phyloP scores from a whole-genome alignment of 2,329 filamentous ascomycete species.

The Pestalotiopsis sp. region DNA sequence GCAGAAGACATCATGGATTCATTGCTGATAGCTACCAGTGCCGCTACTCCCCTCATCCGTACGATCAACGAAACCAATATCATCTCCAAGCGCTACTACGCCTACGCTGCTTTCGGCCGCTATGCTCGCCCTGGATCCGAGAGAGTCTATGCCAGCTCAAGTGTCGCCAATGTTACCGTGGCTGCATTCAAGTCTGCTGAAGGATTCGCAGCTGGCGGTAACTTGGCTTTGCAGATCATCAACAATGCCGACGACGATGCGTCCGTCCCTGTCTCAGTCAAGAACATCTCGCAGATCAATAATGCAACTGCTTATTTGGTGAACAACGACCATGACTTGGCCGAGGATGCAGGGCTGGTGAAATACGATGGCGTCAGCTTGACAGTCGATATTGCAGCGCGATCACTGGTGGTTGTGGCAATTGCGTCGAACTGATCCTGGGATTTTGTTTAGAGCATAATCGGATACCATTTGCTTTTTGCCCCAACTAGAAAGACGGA shows the following conservation, averaged over 20 bases:
- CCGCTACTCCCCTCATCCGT: slow-evolving; percentile 3
- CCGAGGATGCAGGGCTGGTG: background rate
- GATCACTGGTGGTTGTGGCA: background rate
- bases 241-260: slow-evolving; percentile 4
- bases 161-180: background rate
- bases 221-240: slow-evolving; percentile 6
- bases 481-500: background rate
- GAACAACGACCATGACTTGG: slow-evolving; percentile 5
- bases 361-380: background rate
- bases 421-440: background rate
- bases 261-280: background rate
- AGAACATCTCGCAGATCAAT: background rate
- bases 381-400: background rate
- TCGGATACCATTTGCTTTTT: background rate
- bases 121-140: slow-evolving; percentile 5
- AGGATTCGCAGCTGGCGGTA: slow-evolving; percentile 1
- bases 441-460: background rate
- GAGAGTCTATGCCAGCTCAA: slow-evolving; percentile 6
- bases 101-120: slow-evolving; percentile 2
- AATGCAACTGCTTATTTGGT: slow-evolving; percentile 1
- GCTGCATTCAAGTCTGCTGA: slow-evolving; percentile 1
- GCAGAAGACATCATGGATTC: background rate
- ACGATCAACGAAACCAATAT: slow-evolving; percentile 8
- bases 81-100: slow-evolving; percentile 9
- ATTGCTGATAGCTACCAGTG: background rate